A percentile compares a stretch with the other conserved stretches of the same genome.
These are phyloP conservation scores for Elsinoe fawcettii DNA, from an alignment of 2,329 filamentous ascomycete species.

Conservation along the genomic window DNA sequence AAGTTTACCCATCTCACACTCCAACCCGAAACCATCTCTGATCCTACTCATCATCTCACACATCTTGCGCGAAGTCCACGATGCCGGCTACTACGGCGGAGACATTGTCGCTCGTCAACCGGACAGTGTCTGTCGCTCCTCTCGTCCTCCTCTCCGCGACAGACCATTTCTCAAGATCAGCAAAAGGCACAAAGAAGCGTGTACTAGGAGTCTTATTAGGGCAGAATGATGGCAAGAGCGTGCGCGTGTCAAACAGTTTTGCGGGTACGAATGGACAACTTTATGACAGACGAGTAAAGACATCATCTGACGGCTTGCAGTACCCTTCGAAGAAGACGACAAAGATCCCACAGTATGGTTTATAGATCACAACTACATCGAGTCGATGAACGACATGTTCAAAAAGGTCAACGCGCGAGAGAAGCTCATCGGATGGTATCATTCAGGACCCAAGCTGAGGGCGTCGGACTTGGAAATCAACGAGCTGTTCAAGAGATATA, in stretches of 20 bases:
- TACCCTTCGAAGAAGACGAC: conserved; percentile 97
- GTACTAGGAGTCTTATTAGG: conserved; percentile 92
- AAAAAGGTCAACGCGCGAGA: conserved; percentile 99
- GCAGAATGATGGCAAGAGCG: conserved; percentile 92
- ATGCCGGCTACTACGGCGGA: conserved; percentile 98
- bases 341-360: conserved; percentile 99
- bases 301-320: conserved; percentile 41
- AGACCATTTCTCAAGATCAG: conserved; percentile 94
- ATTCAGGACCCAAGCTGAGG: conserved; percentile 92
- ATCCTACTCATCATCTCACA: neutral
- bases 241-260: conserved; percentile 97
- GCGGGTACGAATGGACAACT: conserved; percentile 58
- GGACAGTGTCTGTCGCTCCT: conserved; percentile 93
- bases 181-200: conserved; percentile 77
- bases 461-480: conserved; percentile 98
- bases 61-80: neutral
- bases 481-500: conserved; percentile 98
- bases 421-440: conserved; percentile 99
- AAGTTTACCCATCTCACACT: conserved; percentile 5
- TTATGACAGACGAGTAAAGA: neutral
- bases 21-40: neutral
- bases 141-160: conserved; percentile 95
- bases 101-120: conserved; percentile 86
- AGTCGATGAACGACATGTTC: conserved; percentile 99
- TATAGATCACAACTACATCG: conserved; percentile 97